phyloP scores from a whole-genome alignment of 768 basidiomycete species.

The Tulasnella sp. region DNA sequence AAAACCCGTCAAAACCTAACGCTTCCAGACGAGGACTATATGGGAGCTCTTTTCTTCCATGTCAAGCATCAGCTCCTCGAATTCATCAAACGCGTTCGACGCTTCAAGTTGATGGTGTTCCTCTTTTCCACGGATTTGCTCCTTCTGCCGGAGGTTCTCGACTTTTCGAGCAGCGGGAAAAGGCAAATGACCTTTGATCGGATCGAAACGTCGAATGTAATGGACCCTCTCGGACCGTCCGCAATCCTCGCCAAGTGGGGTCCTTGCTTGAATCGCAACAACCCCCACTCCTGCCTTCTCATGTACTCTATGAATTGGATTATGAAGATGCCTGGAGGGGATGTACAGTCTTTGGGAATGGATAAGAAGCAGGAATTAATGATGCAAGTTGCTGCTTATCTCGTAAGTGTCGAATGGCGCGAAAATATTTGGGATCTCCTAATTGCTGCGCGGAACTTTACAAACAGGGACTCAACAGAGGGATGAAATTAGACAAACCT shows the following conservation, averaged over 20 bases:
- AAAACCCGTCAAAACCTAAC: conserved; percentile 42
- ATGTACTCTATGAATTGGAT: too few species aligned
- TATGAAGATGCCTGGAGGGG: too few species aligned
- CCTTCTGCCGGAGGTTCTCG: conserved; percentile 40
- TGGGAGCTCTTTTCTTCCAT: conserved; percentile 12
- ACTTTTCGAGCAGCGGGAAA: background rate
- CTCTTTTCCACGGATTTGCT: conserved; percentile 37
- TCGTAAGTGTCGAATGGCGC: too few species aligned
- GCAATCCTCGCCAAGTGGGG: conserved; percentile 40
- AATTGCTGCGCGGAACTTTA: too few species aligned
- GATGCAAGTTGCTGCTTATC: too few species aligned
- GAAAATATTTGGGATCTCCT: too few species aligned
- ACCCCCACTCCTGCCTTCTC: conserved; percentile 37
- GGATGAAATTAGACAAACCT: too few species aligned
- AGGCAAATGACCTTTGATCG: too few species aligned
- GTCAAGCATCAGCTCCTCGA: conserved; percentile 38
- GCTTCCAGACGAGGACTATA: conserved; percentile 39
- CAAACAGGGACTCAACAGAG: too few species aligned
- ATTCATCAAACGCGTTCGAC: conserved; percentile 40
- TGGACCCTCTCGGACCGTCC: conserved; percentile 42
- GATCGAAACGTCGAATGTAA: conserved; percentile 49
- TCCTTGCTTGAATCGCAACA: conserved; percentile 38
- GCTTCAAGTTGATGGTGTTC: conserved; percentile 38
- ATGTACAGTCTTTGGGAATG: too few species aligned
- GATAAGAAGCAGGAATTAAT: too few species aligned